phyloP scores from a whole-genome alignment of 23 red algal genomes.

The Gracilaria vermiculophylla region DNA sequence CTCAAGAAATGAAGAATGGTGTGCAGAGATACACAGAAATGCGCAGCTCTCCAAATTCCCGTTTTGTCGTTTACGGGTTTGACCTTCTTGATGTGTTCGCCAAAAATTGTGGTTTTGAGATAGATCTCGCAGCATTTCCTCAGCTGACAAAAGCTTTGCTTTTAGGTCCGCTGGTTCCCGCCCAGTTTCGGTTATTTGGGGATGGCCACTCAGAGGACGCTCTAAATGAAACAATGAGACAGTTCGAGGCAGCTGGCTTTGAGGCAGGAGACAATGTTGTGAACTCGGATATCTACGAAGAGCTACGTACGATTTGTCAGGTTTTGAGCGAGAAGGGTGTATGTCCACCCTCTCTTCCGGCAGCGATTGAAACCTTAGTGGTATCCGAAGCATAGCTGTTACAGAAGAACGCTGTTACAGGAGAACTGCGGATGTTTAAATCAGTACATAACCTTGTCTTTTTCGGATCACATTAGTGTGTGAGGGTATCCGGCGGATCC shows the following conservation, averaged over 20 bases:
- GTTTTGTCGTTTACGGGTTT: neutral
- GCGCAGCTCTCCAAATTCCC: neutral
- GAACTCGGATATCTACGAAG: neutral
- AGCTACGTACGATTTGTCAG: neutral
- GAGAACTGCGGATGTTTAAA: too few relatives aligned
- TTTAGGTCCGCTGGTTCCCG: conserved; percentile 19
- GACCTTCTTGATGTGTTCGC: conserved; percentile 29
- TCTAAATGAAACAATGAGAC: neutral
- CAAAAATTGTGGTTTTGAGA: neutral
- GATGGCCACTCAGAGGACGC: neutral
- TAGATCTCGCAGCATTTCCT: conserved; percentile 4
- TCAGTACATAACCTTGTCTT: too few relatives aligned
- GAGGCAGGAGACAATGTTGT: neutral
- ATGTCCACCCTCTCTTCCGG: neutral
- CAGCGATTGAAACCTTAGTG: neutral
- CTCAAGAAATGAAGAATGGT: neutral
- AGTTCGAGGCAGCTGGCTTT: neutral
- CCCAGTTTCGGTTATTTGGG: conserved; percentile 46
- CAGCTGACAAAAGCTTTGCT: neutral
- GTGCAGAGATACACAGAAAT: neutral
- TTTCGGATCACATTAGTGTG: too few relatives aligned
- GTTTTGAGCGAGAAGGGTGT: neutral
- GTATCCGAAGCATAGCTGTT: neutral
- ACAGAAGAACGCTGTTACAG: too few relatives aligned
- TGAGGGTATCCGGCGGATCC: too few relatives aligned